Evolutionary conservation across 805 yeast species (phyloP), one percentile per base, ranked within the genome.

Genomic region (Candida ipomoeae): DNA sequence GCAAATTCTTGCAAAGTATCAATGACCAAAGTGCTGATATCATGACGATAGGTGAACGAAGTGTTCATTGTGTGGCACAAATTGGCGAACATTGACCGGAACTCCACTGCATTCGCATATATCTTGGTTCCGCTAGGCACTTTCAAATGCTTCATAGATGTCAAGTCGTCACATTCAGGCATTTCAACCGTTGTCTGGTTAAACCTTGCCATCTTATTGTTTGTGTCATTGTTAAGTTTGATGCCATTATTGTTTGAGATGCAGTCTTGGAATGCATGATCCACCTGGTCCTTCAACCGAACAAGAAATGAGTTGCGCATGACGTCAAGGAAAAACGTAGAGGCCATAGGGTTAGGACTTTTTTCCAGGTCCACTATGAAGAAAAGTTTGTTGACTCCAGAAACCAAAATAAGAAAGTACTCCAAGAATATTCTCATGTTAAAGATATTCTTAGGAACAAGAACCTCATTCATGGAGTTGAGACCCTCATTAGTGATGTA

Each of bases 381-480:
- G 41, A 69, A 64, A 2, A 74, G 48, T 26, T 51, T 51, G 46
- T 74, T 69, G 1, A 87, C 70, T 1, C 87, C 83, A 41, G 87
- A 83, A 23, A 82, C 72, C 60, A 88, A 89, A 11, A 82, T 68
- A 44, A 89, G 73, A 36, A 89, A 81, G 36, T 87, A 84, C 50
- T 87, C 96, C 44, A 89, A 66, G 14, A 90, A 78, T 5, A 87
- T 77, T 55, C 91, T 78, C 85, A 91, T 88, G 59, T 90, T 89
- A 66, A 86, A 83, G 14, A 89, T 77, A 60, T 82, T 83, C 2
- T 89, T 82, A 0, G 83, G 81, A 2, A 87, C 86, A 36, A 89
- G 66, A 3, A 83, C 76, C 53, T 85, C 83, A 48, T 84, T 84
- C 56, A 79, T 77, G 20, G 81, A 73, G 52, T 68, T 70, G 52